These are phyloP conservation scores for Phytophthora fragariae DNA, from an alignment of 352 stramenopile species.

Conservation along the genomic window DNA sequence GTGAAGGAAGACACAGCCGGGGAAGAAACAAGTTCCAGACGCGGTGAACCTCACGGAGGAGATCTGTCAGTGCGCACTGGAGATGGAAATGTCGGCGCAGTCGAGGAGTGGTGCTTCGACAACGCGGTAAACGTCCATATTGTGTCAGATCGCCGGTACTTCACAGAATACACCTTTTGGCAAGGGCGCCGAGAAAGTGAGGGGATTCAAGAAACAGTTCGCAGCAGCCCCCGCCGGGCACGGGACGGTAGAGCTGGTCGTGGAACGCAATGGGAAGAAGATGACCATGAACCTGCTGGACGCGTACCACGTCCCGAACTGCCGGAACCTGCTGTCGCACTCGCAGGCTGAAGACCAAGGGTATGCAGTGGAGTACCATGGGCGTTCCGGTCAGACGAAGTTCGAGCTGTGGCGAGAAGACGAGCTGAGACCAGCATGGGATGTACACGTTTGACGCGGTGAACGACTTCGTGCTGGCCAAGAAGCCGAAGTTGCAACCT, in stretches of 20 bases:
- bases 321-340: too few relatives aligned
- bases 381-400: background rate
- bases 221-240: background rate
- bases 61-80: background rate
- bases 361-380: constrained; percentile 12
- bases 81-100: background rate
- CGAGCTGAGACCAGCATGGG: constrained; percentile 2
- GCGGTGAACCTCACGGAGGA: too few relatives aligned
- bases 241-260: background rate
- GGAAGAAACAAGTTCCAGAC: too few relatives aligned
- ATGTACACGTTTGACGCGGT: constrained; percentile 8
- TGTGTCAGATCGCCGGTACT: constrained; percentile 5
- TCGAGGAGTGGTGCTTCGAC: constrained; percentile 17
- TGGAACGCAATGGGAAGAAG: background rate
- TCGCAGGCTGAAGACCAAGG: constrained; percentile 22
- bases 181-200: background rate
- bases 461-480: constrained; percentile 3
- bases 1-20: too few relatives aligned
- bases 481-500: background rate
- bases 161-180: constrained; percentile 6
- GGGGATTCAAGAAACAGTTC: constrained; percentile 21
- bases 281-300: too few relatives aligned
- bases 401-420: constrained; percentile 11
- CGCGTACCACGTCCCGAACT: too few relatives aligned
- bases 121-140: constrained; percentile 19